These are phyloP conservation scores for Podaxis carcinomalis DNA, from an alignment of 768 basidiomycete species.

Conservation along the genomic window DNA sequence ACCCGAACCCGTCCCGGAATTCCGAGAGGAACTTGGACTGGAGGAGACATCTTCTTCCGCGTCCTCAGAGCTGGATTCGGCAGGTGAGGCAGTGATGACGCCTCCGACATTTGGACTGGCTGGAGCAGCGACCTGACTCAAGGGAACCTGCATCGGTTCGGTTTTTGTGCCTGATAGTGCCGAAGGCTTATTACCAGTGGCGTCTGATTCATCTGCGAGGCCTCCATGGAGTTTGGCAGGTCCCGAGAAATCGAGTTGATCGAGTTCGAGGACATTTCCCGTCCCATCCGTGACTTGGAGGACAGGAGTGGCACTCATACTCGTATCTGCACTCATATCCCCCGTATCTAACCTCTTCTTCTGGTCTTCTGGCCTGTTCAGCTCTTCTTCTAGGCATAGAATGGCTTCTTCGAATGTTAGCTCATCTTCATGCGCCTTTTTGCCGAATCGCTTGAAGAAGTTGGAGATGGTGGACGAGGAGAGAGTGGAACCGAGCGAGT, in stretches of 20 bases:
- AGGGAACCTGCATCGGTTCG: constrained; percentile 44
- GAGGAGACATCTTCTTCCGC: constrained; percentile 13
- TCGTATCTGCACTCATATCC: constrained; percentile 40
- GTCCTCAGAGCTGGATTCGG: constrained; percentile 16
- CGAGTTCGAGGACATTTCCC: constrained; percentile 33
- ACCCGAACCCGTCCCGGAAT: neutral
- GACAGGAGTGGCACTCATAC: constrained; percentile 52
- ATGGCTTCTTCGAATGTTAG: constrained; percentile 77
- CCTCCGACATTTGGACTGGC: neutral
- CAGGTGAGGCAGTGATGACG: constrained; percentile 11
- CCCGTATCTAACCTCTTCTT: constrained; percentile 59
- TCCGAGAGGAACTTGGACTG: neutral
- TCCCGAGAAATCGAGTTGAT: constrained; percentile 60
- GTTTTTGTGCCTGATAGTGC: constrained; percentile 24
- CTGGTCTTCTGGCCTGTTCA: constrained; percentile 69
- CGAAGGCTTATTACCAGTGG: constrained; percentile 8
- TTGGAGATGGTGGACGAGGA: constrained; percentile 64
- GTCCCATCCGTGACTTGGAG: constrained; percentile 32
- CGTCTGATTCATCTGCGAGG: constrained; percentile 15
- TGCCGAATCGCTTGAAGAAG: constrained; percentile 74
- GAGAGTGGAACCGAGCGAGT: constrained; percentile 93
- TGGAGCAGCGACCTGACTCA: constrained; percentile 27
- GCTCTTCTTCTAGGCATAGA: constrained; percentile 81
- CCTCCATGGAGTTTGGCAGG: constrained; percentile 21
- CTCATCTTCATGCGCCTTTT: constrained; percentile 61